Conservation (phyloP, 2,329 filamentous ascomycete genomes). For the Rhexocercosporidium sp. region DNA sequence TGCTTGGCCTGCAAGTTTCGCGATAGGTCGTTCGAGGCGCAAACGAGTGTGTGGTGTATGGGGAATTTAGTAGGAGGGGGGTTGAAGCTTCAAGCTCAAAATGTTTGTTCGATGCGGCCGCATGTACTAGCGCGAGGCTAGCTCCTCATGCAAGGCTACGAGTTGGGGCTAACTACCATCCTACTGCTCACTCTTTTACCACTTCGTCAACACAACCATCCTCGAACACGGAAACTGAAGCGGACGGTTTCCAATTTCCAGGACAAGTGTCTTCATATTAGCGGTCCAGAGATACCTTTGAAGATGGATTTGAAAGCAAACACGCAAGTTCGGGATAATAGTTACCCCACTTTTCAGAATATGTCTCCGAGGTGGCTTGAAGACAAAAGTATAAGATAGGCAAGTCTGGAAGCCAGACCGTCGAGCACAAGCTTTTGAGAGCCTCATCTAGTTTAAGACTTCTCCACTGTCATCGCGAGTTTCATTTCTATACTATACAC, state of each 20-base stretch:
- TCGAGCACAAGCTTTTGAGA: too few relatives aligned
- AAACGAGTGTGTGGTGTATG: background rate
- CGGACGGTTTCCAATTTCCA: background rate
- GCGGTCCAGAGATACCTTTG: background rate
- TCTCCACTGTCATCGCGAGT: too few relatives aligned
- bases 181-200: background rate
- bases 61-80: background rate
- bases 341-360: background rate
- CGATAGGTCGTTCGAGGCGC: background rate
- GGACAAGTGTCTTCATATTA: background rate
- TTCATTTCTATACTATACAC: too few relatives aligned
- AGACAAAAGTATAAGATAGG: too few relatives aligned
- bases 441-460: too few relatives aligned
- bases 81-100: slow-evolving; percentile 15
- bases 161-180: background rate
- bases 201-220: background rate
- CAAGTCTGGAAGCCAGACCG: too few relatives aligned
- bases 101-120: slow-evolving; percentile 13
- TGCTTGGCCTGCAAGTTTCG: too few relatives aligned
- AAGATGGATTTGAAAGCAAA: background rate
- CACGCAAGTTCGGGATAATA: slow-evolving; percentile 4
- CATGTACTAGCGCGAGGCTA: background rate
- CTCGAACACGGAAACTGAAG: background rate
- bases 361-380: slow-evolving; percentile 13
- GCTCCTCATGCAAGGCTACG: slow-evolving; percentile 27